A percentile compares a stretch with the other conserved stretches of the same genome.
Evolutionary conservation across 345 rosid genomes (phyloP).

Genomic region (Murraya paniculata): DNA sequence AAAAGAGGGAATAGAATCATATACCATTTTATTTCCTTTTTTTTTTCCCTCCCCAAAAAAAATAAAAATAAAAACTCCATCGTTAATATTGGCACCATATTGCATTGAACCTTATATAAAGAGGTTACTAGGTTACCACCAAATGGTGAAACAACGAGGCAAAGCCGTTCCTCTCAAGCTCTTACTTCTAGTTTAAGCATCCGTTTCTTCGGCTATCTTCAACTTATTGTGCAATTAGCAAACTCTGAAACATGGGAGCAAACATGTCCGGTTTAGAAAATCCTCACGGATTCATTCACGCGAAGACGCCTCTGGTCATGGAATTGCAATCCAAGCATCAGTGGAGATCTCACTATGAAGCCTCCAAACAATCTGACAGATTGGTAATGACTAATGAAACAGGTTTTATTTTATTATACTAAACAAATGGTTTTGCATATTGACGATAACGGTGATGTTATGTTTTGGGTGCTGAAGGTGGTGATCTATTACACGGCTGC

Average conservation of each 20-base stretch:
- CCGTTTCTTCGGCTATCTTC: neutral
- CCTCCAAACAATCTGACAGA: constrained; percentile 52
- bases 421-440: neutral
- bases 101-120: constrained; percentile 20
- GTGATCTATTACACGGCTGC: constrained; percentile 72
- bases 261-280: neutral
- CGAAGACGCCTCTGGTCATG: constrained; percentile 17
- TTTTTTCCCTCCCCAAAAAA: neutral
- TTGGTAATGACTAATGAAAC: constrained; percentile 39
- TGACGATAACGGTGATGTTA: neutral
- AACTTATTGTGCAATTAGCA: neutral
- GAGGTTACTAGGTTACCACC: neutral
- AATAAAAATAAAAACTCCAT: neutral
- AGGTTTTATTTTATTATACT: neutral
- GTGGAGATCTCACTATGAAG: constrained; percentile 56
- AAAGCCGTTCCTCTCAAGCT: neutral
- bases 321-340: constrained; percentile 51
- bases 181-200: neutral
- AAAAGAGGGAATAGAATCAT: neutral
- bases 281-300: neutral
- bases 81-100: neutral
- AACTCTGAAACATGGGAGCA: constrained; percentile 25
- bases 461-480: constrained; percentile 33
- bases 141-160: neutral
- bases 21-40: neutral